Conservation (phyloP, 1,284 basidiomycete species). For the Leucoagaricus sp. region DNA sequence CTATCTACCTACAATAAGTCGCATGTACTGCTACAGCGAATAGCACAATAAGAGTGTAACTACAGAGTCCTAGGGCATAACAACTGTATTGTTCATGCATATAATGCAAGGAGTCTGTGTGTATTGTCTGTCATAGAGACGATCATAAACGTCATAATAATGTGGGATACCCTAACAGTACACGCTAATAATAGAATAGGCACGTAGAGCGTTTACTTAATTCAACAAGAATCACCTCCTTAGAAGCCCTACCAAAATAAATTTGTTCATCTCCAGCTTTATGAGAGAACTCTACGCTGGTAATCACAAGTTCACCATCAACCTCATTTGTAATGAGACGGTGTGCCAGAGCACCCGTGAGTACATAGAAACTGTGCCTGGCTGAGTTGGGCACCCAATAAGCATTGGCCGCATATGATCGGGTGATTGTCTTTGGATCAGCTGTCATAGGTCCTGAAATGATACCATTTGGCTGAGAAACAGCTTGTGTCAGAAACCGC, state of each 20-base stretch:
- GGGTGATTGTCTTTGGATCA: constrained; percentile 10
- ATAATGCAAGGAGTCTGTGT: no score
- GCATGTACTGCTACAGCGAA: no score
- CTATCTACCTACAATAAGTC: no score
- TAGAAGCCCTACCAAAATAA: neutral
- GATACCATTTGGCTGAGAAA: neutral
- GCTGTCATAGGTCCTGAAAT: constrained; percentile 9
- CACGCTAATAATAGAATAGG: no score
- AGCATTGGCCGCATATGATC: constrained; percentile 13
- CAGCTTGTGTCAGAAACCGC: neutral
- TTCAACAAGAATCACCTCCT: constrained; percentile 31
- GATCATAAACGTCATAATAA: no score
- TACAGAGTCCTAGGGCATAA: no score
- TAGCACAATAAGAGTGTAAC: no score
- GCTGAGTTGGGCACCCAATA: constrained; percentile 4
- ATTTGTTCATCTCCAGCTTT: neutral
- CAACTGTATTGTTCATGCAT: no score
- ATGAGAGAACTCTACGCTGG: constrained; percentile 14
- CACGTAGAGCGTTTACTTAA: no score
- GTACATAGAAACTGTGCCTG: neutral
- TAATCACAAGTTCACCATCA: constrained; percentile 10
- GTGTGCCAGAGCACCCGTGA: constrained; percentile 7
- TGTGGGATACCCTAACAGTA: no score
- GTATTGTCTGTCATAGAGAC: no score
- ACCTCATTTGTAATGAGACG: constrained; percentile 9